A percentile compares a stretch with the other conserved stretches of the same genome.
These are phyloP conservation scores for Durio zibethinus DNA, from an alignment of 345 rosid genomes.

Conservation along the genomic window DNA sequence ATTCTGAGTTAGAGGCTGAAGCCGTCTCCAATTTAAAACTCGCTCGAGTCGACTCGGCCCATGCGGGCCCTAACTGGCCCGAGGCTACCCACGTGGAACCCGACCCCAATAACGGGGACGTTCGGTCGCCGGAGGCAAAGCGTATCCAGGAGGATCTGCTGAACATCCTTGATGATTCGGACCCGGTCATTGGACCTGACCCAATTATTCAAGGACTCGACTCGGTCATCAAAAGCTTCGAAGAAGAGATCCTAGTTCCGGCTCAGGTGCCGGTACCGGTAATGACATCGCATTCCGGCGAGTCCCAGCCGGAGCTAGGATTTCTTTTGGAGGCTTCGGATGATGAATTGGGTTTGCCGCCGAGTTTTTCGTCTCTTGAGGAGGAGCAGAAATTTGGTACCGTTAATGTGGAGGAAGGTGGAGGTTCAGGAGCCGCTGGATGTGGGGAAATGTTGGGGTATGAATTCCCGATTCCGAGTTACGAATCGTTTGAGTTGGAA, in stretches of 20 bases:
- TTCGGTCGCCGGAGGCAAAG: conserved; percentile 48
- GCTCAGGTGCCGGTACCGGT: conserved; percentile 14
- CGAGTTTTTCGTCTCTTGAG: conserved; percentile 29
- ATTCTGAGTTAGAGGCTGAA: conserved; percentile 12
- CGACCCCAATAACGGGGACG: conserved; percentile 27
- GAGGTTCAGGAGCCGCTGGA: conserved; percentile 27
- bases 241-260: conserved; percentile 45
- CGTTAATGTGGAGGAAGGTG: conserved; percentile 27
- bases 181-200: conserved; percentile 21
- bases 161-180: conserved; percentile 52
- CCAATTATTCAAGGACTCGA: conserved; percentile 56
- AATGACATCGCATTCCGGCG: conserved; percentile 21
- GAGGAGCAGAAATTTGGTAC: conserved; percentile 29
- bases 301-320: conserved; percentile 53
- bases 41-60: conserved; percentile 17
- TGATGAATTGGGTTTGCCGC: conserved; percentile 80
- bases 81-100: conserved; percentile 35
- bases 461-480: conserved; percentile 38
- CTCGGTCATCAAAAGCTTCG: conserved; percentile 69
- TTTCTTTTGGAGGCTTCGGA: conserved; percentile 77
- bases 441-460: conserved; percentile 39
- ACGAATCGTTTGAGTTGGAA: conserved; percentile 48
- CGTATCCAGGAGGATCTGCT: conserved; percentile 57
- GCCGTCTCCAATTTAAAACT: conserved; percentile 25
- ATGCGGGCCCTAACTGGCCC: conserved; percentile 18